phyloP scores from a whole-genome alignment of 2,329 filamentous ascomycete species.

The Cercospora citrullina region DNA sequence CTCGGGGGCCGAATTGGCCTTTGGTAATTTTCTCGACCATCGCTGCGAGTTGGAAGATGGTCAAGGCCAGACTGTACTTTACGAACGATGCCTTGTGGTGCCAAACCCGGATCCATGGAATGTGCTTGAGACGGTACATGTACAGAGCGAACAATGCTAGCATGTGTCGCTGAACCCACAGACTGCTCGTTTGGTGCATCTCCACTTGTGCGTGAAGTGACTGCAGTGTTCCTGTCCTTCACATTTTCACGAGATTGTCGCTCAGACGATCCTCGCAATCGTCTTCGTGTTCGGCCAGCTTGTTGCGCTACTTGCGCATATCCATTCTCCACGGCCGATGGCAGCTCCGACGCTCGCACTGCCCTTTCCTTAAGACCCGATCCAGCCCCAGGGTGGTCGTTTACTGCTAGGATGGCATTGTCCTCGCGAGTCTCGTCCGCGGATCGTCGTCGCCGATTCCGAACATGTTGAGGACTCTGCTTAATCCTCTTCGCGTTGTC shows the following conservation, averaged over 20 bases:
- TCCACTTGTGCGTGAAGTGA: background rate
- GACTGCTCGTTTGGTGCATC: background rate
- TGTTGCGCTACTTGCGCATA: constrained; percentile 25
- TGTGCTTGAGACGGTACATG: background rate
- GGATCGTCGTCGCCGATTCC: constrained; percentile 22
- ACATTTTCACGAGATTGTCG: background rate
- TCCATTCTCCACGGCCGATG: constrained; percentile 33
- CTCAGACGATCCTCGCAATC: background rate
- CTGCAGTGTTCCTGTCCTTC: background rate
- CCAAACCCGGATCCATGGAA: background rate
- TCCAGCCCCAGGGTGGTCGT: constrained; percentile 1
- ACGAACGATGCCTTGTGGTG: background rate
- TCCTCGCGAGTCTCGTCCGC: constrained; percentile 11
- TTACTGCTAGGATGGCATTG: background rate
- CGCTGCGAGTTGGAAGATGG: background rate
- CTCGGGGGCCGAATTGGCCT: background rate
- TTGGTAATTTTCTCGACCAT: background rate
- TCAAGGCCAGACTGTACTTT: background rate
- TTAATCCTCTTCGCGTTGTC: constrained; percentile 39
- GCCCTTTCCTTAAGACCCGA: background rate
- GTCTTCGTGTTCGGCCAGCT: background rate
- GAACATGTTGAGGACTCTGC: constrained; percentile 35
- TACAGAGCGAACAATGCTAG: background rate
- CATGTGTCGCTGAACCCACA: background rate
- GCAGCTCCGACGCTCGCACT: constrained; percentile 27